Evolutionary conservation across 257 asterid genomes (phyloP).

Genomic region (Coffea eugenioides): DNA sequence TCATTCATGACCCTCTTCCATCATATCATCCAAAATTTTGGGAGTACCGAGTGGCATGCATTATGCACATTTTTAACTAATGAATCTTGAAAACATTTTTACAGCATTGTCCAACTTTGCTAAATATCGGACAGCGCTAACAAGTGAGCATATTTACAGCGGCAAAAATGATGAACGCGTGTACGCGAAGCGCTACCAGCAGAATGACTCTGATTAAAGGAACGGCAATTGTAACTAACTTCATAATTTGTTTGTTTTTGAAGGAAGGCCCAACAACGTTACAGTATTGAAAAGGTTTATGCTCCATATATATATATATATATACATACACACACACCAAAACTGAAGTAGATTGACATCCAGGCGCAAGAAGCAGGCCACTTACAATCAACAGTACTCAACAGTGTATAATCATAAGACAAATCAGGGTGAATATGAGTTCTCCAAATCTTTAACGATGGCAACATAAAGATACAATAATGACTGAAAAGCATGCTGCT

Average conservation of each 20-base stretch:
- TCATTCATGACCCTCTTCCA: too few species aligned
- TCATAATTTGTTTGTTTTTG: background rate
- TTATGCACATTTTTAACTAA: too few species aligned
- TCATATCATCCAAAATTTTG: background rate
- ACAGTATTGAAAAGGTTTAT: background rate
- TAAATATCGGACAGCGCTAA: background rate
- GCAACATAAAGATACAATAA: background rate
- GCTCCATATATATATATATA: background rate
- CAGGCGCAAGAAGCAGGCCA: background rate
- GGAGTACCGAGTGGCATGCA: background rate
- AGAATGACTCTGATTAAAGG: too few species aligned
- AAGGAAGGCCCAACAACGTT: background rate
- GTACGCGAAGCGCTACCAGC: too few species aligned
- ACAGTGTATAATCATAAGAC: background rate
- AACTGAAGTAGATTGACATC: background rate
- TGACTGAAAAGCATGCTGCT: background rate
- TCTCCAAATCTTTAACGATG: constrained; percentile 4
- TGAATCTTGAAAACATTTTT: too few species aligned
- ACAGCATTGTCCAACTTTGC: background rate
- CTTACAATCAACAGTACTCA: background rate
- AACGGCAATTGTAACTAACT: background rate
- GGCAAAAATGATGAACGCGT: too few species aligned
- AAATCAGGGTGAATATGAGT: background rate
- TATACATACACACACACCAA: background rate
- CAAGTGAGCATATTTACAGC: background rate